Evolutionary conservation across 441 rosid species (phyloP).

Genomic region (Pelargonium australe): DNA sequence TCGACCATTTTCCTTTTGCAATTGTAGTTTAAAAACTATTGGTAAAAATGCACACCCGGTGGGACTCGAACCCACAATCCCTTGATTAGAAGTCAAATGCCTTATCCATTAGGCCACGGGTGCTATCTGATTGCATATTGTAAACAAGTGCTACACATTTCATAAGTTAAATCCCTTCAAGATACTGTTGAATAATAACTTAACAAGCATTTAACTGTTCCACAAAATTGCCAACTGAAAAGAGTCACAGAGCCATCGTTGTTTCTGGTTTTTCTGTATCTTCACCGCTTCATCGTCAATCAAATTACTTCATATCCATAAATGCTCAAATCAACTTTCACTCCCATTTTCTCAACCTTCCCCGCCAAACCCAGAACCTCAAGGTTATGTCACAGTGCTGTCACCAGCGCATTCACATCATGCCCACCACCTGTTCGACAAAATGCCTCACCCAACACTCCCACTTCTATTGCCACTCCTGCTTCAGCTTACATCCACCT

Average conservation of each 20-base stretch:
- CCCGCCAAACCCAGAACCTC: slow-evolving; percentile 31
- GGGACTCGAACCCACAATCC: slow-evolving; percentile 88
- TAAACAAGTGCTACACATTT: too few species aligned
- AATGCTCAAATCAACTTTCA: slow-evolving; percentile 55
- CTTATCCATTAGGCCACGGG: slow-evolving; percentile 86
- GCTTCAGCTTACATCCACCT: slow-evolving; percentile 80
- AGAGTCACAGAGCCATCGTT: neutral
- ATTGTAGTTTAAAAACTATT: too few species aligned
- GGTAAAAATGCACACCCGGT: slow-evolving; percentile 21
- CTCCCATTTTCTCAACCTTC: slow-evolving; percentile 43
- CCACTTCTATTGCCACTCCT: slow-evolving; percentile 38
- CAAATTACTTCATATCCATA: neutral
- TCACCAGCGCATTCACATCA: slow-evolving; percentile 16
- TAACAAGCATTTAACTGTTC: too few species aligned
- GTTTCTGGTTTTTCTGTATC: neutral
- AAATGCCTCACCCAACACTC: slow-evolving; percentile 52
- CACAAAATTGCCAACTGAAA: neutral
- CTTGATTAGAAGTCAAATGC: slow-evolving; percentile 79
- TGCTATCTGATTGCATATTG: too few species aligned
- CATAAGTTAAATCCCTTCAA: too few species aligned
- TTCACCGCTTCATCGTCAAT: neutral
- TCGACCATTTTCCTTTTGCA: too few species aligned
- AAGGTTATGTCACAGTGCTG: slow-evolving; percentile 15
- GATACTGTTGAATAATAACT: too few species aligned
- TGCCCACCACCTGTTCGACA: slow-evolving; percentile 50